phyloP scores from a whole-genome alignment of 495 filamentous ascomycete species.

The Tuber calosporum region DNA sequence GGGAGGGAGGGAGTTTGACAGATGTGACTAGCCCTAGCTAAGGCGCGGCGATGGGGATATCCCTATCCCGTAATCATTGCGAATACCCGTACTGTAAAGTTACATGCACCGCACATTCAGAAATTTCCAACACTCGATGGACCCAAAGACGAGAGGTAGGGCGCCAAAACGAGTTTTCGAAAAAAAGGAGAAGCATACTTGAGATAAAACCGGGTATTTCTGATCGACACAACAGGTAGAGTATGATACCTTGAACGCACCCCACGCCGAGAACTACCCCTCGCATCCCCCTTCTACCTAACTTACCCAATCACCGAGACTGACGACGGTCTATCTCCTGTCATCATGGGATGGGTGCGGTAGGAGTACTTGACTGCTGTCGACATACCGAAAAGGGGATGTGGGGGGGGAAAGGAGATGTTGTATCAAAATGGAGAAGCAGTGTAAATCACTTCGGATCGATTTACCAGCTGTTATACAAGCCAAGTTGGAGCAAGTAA shows the following conservation, averaged over 20 bases:
- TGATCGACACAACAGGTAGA: background rate
- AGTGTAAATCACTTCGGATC: background rate
- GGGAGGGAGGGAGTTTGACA: background rate
- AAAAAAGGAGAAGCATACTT: background rate
- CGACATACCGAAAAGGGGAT: background rate
- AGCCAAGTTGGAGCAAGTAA: background rate
- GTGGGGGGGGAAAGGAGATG: background rate
- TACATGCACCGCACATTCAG: background rate
- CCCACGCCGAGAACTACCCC: background rate
- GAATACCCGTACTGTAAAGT: background rate
- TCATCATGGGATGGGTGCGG: constrained; percentile 7
- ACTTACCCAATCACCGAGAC: background rate
- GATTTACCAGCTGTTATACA: background rate
- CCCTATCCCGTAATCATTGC: background rate
- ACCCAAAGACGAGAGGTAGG: background rate
- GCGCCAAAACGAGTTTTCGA: background rate
- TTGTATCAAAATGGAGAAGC: background rate
- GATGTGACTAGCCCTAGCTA: background rate
- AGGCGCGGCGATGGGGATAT: too few relatives aligned
- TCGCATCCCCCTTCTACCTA: background rate
- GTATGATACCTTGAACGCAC: background rate
- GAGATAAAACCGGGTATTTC: background rate
- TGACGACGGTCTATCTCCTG: background rate
- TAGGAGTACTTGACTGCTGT: constrained; percentile 1
- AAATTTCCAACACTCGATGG: background rate